These are phyloP conservation scores for Plenodomus tracheiphilus DNA, from an alignment of 2,329 filamentous ascomycete genomes.

Conservation along the genomic window DNA sequence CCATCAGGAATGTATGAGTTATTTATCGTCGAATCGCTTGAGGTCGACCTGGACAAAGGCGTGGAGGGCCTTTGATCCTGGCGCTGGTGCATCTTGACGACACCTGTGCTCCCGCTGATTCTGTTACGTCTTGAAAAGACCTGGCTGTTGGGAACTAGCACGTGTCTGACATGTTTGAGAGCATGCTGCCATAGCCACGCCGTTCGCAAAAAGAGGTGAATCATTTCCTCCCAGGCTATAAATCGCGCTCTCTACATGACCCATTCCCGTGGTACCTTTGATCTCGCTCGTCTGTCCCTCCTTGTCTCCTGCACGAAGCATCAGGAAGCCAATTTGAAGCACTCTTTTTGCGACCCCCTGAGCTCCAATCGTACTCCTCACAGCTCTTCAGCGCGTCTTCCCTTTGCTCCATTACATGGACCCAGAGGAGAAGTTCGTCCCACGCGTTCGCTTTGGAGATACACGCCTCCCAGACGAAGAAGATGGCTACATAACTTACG, in stretches of 20 bases:
- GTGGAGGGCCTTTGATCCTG: constrained; percentile 7
- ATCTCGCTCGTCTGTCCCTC: constrained; percentile 2
- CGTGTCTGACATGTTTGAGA: constrained; percentile 6
- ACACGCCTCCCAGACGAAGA: constrained; percentile 37
- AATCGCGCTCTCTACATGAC: constrained; percentile 7
- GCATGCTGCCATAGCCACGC: constrained; percentile 7
- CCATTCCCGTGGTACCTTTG: constrained; percentile 5
- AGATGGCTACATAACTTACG: constrained; percentile 30
- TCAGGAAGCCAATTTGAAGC: neutral
- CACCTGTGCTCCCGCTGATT: constrained; percentile 2
- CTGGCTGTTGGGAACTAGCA: constrained; percentile 6
- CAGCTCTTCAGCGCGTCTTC: constrained; percentile 6
- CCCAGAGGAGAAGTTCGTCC: constrained; percentile 26
- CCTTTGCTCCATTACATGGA: constrained; percentile 22
- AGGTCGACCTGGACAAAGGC: constrained; percentile 7
- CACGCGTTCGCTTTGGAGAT: constrained; percentile 23
- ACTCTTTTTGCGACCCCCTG: constrained; percentile 3
- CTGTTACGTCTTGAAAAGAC: constrained; percentile 8
- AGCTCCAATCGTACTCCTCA: constrained; percentile 8
- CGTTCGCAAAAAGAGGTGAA: neutral
- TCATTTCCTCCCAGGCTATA: constrained; percentile 9
- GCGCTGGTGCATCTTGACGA: constrained; percentile 4
- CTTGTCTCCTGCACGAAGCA: neutral
- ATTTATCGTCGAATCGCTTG: constrained; percentile 30
- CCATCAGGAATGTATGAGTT: constrained; percentile 16